Conservation (phyloP, 192 early-diverging fungal species). For the Geranomyces variabilis region DNA sequence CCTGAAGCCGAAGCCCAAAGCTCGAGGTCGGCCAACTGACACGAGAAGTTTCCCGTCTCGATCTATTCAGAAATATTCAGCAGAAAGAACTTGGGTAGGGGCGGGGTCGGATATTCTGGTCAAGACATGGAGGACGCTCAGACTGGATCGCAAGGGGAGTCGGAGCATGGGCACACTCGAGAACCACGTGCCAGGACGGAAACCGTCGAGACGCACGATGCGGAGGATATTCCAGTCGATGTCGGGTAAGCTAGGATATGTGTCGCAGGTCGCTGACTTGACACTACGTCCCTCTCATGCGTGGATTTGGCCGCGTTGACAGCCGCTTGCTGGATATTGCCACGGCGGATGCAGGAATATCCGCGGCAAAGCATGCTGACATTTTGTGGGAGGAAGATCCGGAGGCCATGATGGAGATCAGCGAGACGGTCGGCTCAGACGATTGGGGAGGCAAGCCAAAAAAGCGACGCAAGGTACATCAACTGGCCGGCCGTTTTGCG, state of each 20-base stretch:
- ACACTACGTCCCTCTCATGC: no score
- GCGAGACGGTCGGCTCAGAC: conserved; percentile 13
- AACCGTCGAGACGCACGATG: not conserved
- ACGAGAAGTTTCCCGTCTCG: no score
- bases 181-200: no score
- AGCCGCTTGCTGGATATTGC: conserved; percentile 36
- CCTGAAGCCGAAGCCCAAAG: no score
- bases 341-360: conserved; percentile 26
- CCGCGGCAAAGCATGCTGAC: conserved; percentile 5
- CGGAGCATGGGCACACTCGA: no score
- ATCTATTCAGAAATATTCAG: no score
- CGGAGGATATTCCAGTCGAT: conserved; percentile 26
- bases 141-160: no score
- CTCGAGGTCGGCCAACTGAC: no score
- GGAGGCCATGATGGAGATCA: conserved; percentile 31
- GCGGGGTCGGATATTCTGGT: no score
- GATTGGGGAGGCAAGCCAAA: conserved; percentile 20
- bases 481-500: no score
- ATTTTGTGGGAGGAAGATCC: conserved; percentile 42
- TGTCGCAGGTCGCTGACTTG: not conserved
- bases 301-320: not conserved
- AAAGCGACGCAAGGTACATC: conserved; percentile 14
- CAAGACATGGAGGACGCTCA: no score
- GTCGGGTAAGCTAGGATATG: conserved; percentile 15
- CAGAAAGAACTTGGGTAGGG: no score